These are phyloP conservation scores for Arthrinium phaeospermum DNA, from an alignment of 2,329 filamentous ascomycete species.

Conservation along the genomic window DNA sequence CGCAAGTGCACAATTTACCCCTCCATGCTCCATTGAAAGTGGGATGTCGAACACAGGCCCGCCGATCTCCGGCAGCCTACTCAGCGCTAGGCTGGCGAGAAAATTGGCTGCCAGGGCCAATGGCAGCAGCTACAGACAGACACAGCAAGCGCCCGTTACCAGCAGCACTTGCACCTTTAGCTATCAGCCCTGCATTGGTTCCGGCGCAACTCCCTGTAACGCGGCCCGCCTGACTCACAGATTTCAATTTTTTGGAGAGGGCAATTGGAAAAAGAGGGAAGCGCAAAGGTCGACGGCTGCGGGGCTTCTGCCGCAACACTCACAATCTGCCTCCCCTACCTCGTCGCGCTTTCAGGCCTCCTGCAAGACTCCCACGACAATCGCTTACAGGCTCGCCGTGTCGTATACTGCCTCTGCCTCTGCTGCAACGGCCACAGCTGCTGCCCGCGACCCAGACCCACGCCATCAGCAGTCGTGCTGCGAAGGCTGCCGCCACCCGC, in stretches of 20 bases:
- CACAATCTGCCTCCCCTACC: slow-evolving; percentile 22
- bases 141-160: background rate
- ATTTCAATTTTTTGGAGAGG: slow-evolving; percentile 13
- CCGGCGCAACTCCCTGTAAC: slow-evolving; percentile 17
- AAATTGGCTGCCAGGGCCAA: background rate
- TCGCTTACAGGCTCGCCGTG: background rate
- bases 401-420: background rate
- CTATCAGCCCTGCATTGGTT: slow-evolving; percentile 25
- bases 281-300: slow-evolving; percentile 8
- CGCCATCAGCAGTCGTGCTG: background rate
- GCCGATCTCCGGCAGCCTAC: slow-evolving; percentile 1
- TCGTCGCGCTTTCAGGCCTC: slow-evolving; percentile 21
- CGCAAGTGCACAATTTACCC: background rate
- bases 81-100: background rate
- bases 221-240: slow-evolving; percentile 23
- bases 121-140: background rate
- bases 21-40: background rate
- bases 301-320: slow-evolving; percentile 9
- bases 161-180: background rate
- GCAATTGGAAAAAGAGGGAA: slow-evolving; percentile 20
- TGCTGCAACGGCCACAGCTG: slow-evolving; percentile 12
- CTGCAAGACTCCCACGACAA: slow-evolving; percentile 19
- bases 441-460: slow-evolving; percentile 12
- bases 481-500: slow-evolving; percentile 21
- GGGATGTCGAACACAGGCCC: background rate